Conservation (phyloP, 768 basidiomycete genomes). For the Amanita muscaria region DNA sequence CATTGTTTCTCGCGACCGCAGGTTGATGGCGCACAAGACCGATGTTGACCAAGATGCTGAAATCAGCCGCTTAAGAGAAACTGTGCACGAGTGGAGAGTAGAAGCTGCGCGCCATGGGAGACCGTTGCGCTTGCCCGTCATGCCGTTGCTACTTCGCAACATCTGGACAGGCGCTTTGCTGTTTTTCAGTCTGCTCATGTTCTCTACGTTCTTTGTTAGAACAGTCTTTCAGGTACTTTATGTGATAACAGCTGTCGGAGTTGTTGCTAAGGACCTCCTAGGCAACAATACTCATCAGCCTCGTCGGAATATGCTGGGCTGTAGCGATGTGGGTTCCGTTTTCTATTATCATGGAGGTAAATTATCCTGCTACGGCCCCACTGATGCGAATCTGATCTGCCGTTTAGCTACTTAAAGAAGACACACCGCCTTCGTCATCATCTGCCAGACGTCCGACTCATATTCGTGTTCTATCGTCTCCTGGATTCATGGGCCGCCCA, state of each 20-base stretch:
- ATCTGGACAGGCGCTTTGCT: slow-evolving; percentile 88
- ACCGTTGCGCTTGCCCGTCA: slow-evolving; percentile 71
- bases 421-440: slow-evolving; percentile 32
- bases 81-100: slow-evolving; percentile 74
- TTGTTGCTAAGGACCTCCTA: slow-evolving; percentile 17
- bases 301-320: slow-evolving; percentile 93
- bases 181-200: slow-evolving; percentile 69
- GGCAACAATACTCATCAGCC: slow-evolving; percentile 74
- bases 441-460: slow-evolving; percentile 36
- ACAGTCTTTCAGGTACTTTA: slow-evolving; percentile 57
- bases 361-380: slow-evolving; percentile 12
- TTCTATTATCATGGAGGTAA: slow-evolving; percentile 93
- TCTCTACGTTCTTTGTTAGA: slow-evolving; percentile 80
- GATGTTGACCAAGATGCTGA: slow-evolving; percentile 75
- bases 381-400: neutral
- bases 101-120: slow-evolving; percentile 73
- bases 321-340: slow-evolving; percentile 98
- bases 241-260: slow-evolving; percentile 9
- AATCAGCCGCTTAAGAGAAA: slow-evolving; percentile 54
- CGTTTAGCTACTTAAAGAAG: slow-evolving; percentile 62
- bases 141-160: slow-evolving; percentile 87
- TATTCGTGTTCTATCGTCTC: slow-evolving; percentile 45
- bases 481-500: slow-evolving; percentile 25
- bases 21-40: slow-evolving; percentile 62
- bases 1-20: slow-evolving; percentile 72